Conservation (phyloP, 768 basidiomycete genomes). For the Leccinum subgranulosum region DNA sequence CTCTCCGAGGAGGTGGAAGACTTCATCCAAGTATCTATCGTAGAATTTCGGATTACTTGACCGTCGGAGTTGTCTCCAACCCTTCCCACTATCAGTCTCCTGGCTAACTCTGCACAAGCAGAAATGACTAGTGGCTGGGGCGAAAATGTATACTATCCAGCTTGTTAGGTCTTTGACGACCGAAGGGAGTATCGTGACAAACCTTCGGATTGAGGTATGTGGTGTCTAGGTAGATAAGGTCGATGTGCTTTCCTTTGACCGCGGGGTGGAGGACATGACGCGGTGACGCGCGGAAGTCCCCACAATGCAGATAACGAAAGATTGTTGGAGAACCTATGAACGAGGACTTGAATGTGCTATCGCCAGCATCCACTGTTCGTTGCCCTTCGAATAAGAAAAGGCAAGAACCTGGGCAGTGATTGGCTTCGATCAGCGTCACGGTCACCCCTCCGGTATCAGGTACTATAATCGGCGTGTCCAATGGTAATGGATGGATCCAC, state of each 20-base stretch:
- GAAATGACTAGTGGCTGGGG: conserved; percentile 92
- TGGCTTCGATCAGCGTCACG: conserved; percentile 96
- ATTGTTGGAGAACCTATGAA: conserved; percentile 64
- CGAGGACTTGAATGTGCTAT: conserved; percentile 69
- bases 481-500: conserved; percentile 87
- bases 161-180: conserved; percentile 1
- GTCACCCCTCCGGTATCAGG: conserved; percentile 82
- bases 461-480: conserved; percentile 70
- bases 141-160: conserved; percentile 80
- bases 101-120: conserved; percentile 85
- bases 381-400: conserved; percentile 91
- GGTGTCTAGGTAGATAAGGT: conserved; percentile 92
- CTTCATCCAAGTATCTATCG: conserved; percentile 55
- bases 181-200: conserved; percentile 1
- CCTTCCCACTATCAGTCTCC: conserved; percentile 48
- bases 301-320: conserved; percentile 94
- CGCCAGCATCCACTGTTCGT: conserved; percentile 87
- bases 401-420: conserved; percentile 96
- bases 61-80: conserved; percentile 25
- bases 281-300: conserved; percentile 90
- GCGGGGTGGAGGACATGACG: conserved; percentile 82
- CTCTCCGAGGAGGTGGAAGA: conserved; percentile 16
- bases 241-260: conserved; percentile 75
- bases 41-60: conserved; percentile 26
- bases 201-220: conserved; percentile 91